Base-by-base conservation (phyloP, 164 flowering plant species). In the Saururus chinensis region DNA sequence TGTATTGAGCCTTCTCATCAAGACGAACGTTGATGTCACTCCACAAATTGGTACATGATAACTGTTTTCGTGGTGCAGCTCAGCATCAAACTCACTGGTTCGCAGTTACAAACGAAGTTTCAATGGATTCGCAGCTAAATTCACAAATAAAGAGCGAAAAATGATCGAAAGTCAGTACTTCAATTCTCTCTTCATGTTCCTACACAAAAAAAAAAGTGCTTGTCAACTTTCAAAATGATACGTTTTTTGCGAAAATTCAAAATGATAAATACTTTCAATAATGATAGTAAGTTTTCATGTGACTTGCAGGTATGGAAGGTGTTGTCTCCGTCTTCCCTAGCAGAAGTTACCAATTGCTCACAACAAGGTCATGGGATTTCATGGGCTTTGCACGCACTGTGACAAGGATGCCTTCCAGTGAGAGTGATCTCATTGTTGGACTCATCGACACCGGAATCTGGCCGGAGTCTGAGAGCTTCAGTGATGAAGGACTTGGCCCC, bases 311-410 rank as follows among this genome's bases (percentile, higher is more conserved):
- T 17, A 74, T 73, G 82, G 70, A 78, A 11, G 81, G 76, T 19
- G 75, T 81, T n/a, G 77, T 80, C 1, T 81, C 82, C 4, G 77
- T 81, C 21, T 75, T 75, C 54, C 75, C 78, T 1, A 73, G 63
- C 25, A 24, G 57, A 30, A 68, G 24, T 26, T 53, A 64, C 19
- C 60, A 75, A 30, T 79, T 79, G 30, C 82, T 74, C 58, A 83
- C 82, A 9, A 77, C 84, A 20, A 71, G 82, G 55, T 79, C 84
- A 51, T 79, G 87, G 87, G 84, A 83, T 56, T 81, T 79, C 60
- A 65, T 74, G 69, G 84, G 82, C 0, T 76, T 83, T 48, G 21
- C 83, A 4, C 51, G 63, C 20, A 10, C 58, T 4, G 73, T 53
- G 11, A 55, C 40, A 7, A 69, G 79, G 59, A 10, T 6, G 21